phyloP scores from a whole-genome alignment of 2,329 filamentous ascomycete species.

The Arthrobotrys musiformis region DNA sequence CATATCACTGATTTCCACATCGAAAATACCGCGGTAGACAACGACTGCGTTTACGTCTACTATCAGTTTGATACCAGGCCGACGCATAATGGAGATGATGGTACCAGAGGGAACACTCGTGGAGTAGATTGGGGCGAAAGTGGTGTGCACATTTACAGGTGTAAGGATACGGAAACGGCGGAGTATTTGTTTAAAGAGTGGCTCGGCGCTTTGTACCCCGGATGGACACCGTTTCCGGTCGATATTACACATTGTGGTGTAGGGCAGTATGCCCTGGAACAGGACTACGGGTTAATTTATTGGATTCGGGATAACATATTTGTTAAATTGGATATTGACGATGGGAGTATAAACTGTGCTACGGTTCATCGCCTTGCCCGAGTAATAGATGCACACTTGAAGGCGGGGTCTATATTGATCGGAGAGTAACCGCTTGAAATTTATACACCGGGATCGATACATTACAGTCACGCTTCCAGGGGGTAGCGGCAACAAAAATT shows the following conservation, averaged over 20 bases:
- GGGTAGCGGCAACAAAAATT: too few relatives aligned
- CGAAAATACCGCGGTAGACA: background rate
- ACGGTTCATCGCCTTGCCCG: conserved; percentile 7
- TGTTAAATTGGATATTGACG: conserved; percentile 26
- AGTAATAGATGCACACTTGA: conserved; percentile 16
- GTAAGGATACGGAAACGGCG: conserved; percentile 17
- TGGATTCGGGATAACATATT: conserved; percentile 43
- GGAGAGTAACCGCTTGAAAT: background rate
- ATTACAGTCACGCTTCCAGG: too few relatives aligned
- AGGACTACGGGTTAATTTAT: conserved; percentile 23
- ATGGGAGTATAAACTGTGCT: background rate
- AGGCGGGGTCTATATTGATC: conserved; percentile 6
- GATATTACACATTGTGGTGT: background rate
- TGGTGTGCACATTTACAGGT: conserved; percentile 24
- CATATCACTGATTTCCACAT: conserved; percentile 13
- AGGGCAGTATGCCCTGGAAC: conserved; percentile 31
- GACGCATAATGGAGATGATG: background rate
- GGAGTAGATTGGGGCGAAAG: conserved; percentile 23
- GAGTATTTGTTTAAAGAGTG: conserved; percentile 30
- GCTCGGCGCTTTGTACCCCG: conserved; percentile 3
- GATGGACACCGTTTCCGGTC: conserved; percentile 5
- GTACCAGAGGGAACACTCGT: background rate
- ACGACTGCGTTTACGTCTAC: background rate
- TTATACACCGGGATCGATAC: background rate
- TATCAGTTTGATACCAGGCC: conserved; percentile 34